A percentile compares a stretch with the other conserved stretches of the same genome.
Conservation (phyloP, 805 yeast genomes). For the Priceomyces castillae region DNA sequence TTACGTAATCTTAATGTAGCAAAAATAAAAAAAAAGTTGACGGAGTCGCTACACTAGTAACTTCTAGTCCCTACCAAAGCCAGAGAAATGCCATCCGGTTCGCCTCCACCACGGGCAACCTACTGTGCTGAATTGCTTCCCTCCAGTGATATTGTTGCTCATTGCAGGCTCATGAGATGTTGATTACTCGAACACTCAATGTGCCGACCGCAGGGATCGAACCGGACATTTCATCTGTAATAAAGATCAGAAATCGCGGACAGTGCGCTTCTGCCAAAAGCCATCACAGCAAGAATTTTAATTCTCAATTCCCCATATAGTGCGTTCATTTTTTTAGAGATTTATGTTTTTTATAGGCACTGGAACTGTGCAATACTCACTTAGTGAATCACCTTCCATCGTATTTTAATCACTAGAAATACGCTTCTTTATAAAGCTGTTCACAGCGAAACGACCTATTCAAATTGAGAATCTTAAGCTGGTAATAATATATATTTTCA, state of each 20-base stretch:
- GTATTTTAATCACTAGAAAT: no score
- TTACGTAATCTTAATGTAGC: neutral
- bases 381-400: no score
- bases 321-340: no score
- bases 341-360: no score
- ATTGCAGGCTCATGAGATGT: conserved; percentile 41
- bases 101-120: conserved; percentile 69
- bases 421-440: no score
- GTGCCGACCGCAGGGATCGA: conserved; percentile 59
- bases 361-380: no score
- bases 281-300: conserved; percentile 52
- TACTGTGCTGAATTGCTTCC: conserved; percentile 76
- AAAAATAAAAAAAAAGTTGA: conserved; percentile 14
- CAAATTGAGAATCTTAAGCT: no score
- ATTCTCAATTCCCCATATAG: neutral
- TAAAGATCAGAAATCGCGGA: conserved; percentile 33
- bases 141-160: conserved; percentile 59
- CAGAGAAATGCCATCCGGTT: conserved; percentile 54
- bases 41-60: conserved; percentile 39
- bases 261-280: conserved; percentile 56
- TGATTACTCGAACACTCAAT: conserved; percentile 51
- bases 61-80: conserved; percentile 16
- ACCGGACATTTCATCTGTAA: conserved; percentile 54
- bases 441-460: no score
- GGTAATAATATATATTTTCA: no score